Evolutionary conservation across 2,329 filamentous ascomycete species (phyloP).

Genomic region (Phaeosphaeria sp.): DNA sequence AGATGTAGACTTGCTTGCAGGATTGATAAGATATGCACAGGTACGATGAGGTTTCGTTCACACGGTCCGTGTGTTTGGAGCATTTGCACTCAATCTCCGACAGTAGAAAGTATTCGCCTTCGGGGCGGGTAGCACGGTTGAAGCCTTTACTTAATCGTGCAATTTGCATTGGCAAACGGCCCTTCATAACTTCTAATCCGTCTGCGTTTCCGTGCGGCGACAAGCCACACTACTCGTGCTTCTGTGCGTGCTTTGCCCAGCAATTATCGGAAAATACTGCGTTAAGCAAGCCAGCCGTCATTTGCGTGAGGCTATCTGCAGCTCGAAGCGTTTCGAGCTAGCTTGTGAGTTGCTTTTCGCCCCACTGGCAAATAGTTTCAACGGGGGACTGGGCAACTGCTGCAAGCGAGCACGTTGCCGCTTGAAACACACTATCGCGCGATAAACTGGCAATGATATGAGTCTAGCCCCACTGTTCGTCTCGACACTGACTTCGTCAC

Average conservation of each 20-base stretch:
- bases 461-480: conserved; percentile 10
- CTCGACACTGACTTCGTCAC: conserved; percentile 9
- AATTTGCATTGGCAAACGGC: background rate
- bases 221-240: background rate
- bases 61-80: background rate
- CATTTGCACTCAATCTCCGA: background rate
- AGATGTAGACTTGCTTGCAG: background rate
- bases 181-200: background rate
- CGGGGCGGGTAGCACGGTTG: background rate
- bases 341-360: conserved; percentile 9
- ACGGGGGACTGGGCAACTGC: conserved; percentile 5
- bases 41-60: background rate
- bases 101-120: background rate
- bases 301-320: conserved; percentile 1
- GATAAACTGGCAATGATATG: conserved; percentile 11
- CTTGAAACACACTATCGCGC: conserved; percentile 31
- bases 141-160: background rate
- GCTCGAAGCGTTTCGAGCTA: conserved; percentile 12
- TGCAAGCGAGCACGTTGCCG: conserved; percentile 16
- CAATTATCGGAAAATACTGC: background rate
- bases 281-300: background rate
- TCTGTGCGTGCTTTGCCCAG: background rate
- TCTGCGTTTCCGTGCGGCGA: background rate
- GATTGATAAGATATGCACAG: background rate
- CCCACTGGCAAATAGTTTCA: conserved; percentile 18